Evolutionary conservation across 768 basidiomycete genomes (phyloP).

Genomic region (Suillus subluteus): DNA sequence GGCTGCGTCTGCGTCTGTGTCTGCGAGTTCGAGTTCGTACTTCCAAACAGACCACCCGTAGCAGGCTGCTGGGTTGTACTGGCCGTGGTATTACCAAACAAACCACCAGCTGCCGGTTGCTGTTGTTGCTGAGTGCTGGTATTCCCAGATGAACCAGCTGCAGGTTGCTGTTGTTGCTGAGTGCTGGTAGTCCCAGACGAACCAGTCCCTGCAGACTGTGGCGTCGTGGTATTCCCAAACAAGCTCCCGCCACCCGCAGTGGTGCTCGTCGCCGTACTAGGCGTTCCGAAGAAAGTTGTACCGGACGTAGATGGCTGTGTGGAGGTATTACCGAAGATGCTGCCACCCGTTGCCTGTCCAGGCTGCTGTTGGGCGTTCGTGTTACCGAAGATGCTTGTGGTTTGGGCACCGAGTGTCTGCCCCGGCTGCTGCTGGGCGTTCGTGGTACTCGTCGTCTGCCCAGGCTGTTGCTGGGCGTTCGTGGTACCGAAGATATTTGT

Average conservation of each 20-base stretch:
- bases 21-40: slow-evolving; percentile 5
- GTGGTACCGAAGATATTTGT: slow-evolving; percentile 12
- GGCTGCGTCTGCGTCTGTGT: slow-evolving; percentile 12
- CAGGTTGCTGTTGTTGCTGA: slow-evolving; percentile 24
- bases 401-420: neutral
- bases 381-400: slow-evolving; percentile 10
- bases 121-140: slow-evolving; percentile 19
- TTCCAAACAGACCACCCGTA: slow-evolving; percentile 23
- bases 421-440: slow-evolving; percentile 12
- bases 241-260: slow-evolving; percentile 10
- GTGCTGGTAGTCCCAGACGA: slow-evolving; percentile 15
- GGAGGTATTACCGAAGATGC: slow-evolving; percentile 25
- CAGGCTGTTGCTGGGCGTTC: slow-evolving; percentile 12
- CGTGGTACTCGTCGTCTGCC: slow-evolving; percentile 20
- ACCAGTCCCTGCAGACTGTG: slow-evolving; percentile 21
- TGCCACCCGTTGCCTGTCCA: slow-evolving; percentile 21
- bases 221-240: slow-evolving; percentile 14
- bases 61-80: slow-evolving; percentile 21
- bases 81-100: slow-evolving; percentile 27
- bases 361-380: slow-evolving; percentile 13
- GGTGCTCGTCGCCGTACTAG: slow-evolving; percentile 4
- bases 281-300: slow-evolving; percentile 2
- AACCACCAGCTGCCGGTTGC: slow-evolving; percentile 25
- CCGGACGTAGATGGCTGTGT: slow-evolving; percentile 23
- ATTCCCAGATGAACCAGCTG: slow-evolving; percentile 23